Conservation (phyloP, 805 yeast species). For the Barnettozyma salicaria region DNA sequence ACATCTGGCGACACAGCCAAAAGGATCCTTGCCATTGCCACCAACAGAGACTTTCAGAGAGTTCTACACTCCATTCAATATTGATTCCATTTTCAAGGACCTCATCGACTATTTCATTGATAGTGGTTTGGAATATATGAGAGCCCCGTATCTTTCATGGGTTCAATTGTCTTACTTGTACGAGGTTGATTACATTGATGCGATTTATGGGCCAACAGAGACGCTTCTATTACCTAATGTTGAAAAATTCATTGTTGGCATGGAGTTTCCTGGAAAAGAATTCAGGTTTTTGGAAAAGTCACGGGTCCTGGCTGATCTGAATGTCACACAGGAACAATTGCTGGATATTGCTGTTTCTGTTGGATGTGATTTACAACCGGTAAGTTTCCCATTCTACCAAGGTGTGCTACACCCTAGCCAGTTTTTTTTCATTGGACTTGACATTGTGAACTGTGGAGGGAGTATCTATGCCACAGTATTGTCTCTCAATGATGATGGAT, state of each 20-base stretch:
- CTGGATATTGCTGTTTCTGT: conserved; percentile 70
- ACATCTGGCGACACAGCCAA: conserved; percentile 6
- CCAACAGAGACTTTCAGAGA: conserved; percentile 48
- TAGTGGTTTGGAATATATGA: conserved; percentile 54
- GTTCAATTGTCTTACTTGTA: conserved; percentile 72
- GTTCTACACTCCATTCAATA: conserved; percentile 40
- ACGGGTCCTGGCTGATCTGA: conserved; percentile 54
- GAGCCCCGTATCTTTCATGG: conserved; percentile 80
- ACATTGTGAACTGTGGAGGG: conserved; percentile 36
- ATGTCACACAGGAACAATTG: conserved; percentile 58
- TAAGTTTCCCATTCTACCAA: conserved; percentile 43
- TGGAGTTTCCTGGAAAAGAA: conserved; percentile 60
- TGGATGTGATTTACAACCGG: conserved; percentile 73
- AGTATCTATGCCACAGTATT: conserved; percentile 44
- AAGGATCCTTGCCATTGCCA: conserved; percentile 22
- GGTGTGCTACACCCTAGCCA: conserved; percentile 20
- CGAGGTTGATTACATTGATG: conserved; percentile 53
- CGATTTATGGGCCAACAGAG: conserved; percentile 82
- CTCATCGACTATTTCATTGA: conserved; percentile 52
- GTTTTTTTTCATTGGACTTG: conserved; percentile 33
- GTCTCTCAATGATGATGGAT: conserved; percentile 38
- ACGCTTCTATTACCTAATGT: conserved; percentile 52
- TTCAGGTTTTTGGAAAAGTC: conserved; percentile 61
- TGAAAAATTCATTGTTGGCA: conserved; percentile 65
- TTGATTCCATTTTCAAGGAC: conserved; percentile 46